A percentile compares a stretch with the other conserved stretches of the same genome.
phyloP scores from a whole-genome alignment of 345 rosid species.

The Geranium rotundifolium region DNA sequence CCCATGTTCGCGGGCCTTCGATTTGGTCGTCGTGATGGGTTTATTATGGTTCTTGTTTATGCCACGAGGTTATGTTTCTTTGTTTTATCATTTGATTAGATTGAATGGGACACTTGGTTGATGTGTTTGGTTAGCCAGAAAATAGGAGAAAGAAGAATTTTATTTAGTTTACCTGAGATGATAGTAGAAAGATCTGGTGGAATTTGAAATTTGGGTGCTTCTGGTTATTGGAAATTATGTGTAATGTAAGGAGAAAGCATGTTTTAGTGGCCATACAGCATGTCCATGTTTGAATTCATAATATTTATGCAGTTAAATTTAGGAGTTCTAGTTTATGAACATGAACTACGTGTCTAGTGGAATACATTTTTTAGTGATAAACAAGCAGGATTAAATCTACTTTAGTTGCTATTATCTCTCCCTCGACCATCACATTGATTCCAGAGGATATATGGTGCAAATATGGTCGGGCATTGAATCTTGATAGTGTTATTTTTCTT shows the following conservation, averaged over 20 bases:
- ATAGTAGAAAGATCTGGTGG: too few species aligned
- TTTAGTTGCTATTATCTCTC: not conserved
- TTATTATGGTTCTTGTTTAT: not conserved
- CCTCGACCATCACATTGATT: not conserved
- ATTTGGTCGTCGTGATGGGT: not conserved
- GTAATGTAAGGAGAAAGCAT: not conserved
- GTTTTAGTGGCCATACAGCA: not conserved
- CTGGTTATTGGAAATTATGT: too few species aligned
- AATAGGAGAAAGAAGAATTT: not conserved
- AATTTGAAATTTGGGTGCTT: too few species aligned
- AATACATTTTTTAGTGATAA: not conserved
- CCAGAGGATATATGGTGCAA: not conserved
- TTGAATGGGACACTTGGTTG: not conserved
- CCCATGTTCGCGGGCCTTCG: not conserved
- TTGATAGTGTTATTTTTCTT: not conserved
- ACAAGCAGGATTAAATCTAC: not conserved
- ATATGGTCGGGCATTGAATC: not conserved
- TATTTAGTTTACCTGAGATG: not conserved
- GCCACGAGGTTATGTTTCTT: too few species aligned
- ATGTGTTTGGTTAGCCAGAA: not conserved
- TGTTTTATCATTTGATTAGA: too few species aligned
- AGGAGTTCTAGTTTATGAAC: not conserved
- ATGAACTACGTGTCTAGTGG: not conserved
- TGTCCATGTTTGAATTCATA: not conserved
- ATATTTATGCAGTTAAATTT: too few species aligned